Evolutionary conservation across 768 basidiomycete genomes (phyloP).

Genomic region (Boletus coccyginus): DNA sequence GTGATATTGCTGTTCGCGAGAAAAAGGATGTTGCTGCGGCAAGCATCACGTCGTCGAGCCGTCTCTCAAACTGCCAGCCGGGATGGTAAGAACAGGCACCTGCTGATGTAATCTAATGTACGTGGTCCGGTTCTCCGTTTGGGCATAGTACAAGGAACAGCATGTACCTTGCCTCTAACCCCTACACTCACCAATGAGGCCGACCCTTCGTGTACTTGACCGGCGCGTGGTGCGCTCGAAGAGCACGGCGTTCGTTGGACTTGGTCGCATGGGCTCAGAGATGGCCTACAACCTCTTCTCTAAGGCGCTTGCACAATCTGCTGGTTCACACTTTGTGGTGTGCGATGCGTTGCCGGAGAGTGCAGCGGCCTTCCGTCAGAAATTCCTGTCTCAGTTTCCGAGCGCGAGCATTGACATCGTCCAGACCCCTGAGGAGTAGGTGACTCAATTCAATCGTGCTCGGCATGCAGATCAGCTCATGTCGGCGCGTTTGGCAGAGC

Average conservation of each 20-base stretch:
- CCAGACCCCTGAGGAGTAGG: constrained; percentile 71
- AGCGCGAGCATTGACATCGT: constrained; percentile 57
- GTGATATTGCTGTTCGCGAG: constrained; percentile 73
- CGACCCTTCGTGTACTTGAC: constrained; percentile 42
- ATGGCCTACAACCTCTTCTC: constrained; percentile 86
- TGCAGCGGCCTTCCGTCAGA: constrained; percentile 52
- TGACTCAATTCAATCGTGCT: constrained; percentile 11
- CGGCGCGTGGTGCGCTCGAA: constrained; percentile 39
- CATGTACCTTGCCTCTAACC: not conserved
- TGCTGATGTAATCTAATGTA: constrained; percentile 10
- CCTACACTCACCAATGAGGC: constrained; percentile 41
- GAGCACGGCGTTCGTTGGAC: constrained; percentile 77
- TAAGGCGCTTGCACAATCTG: constrained; percentile 54
- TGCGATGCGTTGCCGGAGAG: constrained; percentile 71
- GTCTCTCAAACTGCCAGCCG: not conserved
- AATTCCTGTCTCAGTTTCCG: constrained; percentile 58
- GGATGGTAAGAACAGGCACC: no score
- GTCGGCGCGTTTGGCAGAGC: constrained; percentile 44
- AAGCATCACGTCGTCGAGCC: constrained; percentile 45
- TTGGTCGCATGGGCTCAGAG: constrained; percentile 86
- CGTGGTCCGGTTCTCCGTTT: not conserved
- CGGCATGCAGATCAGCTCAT: constrained; percentile 4
- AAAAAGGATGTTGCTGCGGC: constrained; percentile 86
- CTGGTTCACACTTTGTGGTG: constrained; percentile 65
- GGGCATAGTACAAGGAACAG: not conserved